Evolutionary conservation across 768 basidiomycete species (phyloP).

Genomic region (Trametopsis cervina): DNA sequence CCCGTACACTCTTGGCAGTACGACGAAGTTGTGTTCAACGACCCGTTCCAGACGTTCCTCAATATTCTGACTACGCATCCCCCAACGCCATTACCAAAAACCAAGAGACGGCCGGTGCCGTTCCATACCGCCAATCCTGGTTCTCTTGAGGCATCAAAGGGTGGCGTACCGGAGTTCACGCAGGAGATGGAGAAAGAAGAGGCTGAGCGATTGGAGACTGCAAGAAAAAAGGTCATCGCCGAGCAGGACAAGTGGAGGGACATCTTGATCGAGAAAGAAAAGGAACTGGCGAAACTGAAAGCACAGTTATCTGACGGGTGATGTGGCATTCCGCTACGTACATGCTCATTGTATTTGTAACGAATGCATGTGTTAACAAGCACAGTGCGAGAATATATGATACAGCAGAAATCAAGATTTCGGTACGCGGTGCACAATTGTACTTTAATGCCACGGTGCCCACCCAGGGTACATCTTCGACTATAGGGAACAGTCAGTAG

Average conservation of each 20-base stretch:
- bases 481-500: conserved; percentile 33
- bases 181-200: conserved; percentile 84
- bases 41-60: conserved; percentile 85
- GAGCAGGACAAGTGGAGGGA: conserved; percentile 73
- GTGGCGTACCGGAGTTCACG: conserved; percentile 78
- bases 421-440: no score
- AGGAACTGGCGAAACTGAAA: conserved; percentile 67
- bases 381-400: not conserved
- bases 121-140: conserved; percentile 52
- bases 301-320: conserved; percentile 33
- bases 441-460: conserved; percentile 68
- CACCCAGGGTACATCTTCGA: conserved; percentile 89
- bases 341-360: conserved; percentile 1
- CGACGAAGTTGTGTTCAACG: conserved; percentile 95
- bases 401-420: no score
- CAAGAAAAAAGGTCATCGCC: conserved; percentile 57
- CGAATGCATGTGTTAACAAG: not conserved
- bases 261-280: conserved; percentile 72
- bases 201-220: conserved; percentile 69
- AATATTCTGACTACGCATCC: conserved; percentile 74
- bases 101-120: conserved; percentile 55
- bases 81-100: conserved; percentile 72
- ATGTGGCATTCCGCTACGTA: not conserved
- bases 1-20: conserved; percentile 98
- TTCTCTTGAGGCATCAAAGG: conserved; percentile 58